Evolutionary conservation across 2,329 filamentous ascomycete species (phyloP).

Genomic region (Hymenoscyphus infarciens): DNA sequence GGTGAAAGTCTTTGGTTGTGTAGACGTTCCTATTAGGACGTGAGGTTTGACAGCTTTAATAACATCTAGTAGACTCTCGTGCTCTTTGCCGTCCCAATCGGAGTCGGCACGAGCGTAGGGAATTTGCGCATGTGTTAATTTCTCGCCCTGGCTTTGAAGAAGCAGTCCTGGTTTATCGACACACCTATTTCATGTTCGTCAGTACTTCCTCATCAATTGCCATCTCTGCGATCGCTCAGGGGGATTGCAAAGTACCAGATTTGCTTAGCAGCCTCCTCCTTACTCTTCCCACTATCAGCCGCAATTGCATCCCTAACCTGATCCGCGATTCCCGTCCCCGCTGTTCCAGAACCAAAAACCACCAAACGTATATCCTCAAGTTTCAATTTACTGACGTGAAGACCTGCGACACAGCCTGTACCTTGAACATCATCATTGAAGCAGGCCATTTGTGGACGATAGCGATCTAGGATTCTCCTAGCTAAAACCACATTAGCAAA

Average conservation of each 20-base stretch:
- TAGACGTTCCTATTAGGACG: constrained; percentile 80
- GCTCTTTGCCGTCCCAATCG: constrained; percentile 58
- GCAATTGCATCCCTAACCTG: constrained; percentile 78
- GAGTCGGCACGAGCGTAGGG: constrained; percentile 60
- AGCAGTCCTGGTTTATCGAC: constrained; percentile 80
- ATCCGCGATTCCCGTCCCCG: constrained; percentile 81
- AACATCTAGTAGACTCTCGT: constrained; percentile 59
- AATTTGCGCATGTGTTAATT: constrained; percentile 64
- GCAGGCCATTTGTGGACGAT: constrained; percentile 69
- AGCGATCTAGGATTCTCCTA: constrained; percentile 70
- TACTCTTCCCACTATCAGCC: constrained; percentile 60
- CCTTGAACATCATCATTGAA: constrained; percentile 94
- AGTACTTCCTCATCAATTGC: constrained; percentile 5
- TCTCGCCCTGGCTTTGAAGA: constrained; percentile 56
- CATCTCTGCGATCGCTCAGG: neutral
- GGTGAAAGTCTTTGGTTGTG: constrained; percentile 70
- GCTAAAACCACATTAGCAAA: constrained; percentile 34
- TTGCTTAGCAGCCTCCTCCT: constrained; percentile 71
- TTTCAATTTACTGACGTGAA: constrained; percentile 64
- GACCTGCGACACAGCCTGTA: constrained; percentile 76
- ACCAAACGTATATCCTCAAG: constrained; percentile 68
- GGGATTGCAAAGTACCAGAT: constrained; percentile 62
- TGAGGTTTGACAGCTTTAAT: constrained; percentile 72
- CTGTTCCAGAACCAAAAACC: constrained; percentile 76
- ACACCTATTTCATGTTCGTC: constrained; percentile 49